Conservation (phyloP, 345 rosid species). For the Arabidopsis arenosa region DNA sequence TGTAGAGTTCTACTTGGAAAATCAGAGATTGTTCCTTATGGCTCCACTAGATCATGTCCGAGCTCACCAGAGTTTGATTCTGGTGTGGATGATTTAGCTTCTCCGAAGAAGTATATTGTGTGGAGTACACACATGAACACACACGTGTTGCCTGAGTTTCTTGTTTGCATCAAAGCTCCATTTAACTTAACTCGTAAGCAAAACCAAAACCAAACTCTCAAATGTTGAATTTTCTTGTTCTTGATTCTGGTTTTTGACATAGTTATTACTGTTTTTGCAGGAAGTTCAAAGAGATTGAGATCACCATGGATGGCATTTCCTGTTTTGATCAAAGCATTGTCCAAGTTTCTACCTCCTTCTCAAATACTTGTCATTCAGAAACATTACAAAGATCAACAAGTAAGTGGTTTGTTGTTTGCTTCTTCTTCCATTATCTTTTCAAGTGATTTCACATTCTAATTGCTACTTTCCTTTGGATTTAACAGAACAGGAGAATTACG, state of each 20-base stretch:
- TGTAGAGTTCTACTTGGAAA: conserved; percentile 78
- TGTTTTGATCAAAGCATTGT: conserved; percentile 60
- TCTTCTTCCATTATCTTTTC: neutral
- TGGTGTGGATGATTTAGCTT: conserved; percentile 60
- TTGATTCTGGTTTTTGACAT: conserved; percentile 22
- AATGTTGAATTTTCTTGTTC: conserved; percentile 13
- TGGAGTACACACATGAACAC: conserved; percentile 79
- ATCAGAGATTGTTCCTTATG: conserved; percentile 60
- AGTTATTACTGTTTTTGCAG: conserved; percentile 14
- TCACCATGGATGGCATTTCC: conserved; percentile 89
- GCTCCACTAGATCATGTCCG: conserved; percentile 61
- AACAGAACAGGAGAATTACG: conserved; percentile 72
- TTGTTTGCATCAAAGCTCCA: conserved; percentile 67
- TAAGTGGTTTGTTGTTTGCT: conserved; percentile 37
- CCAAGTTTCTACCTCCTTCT: conserved; percentile 57
- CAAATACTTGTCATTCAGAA: conserved; percentile 54
- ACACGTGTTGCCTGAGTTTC: conserved; percentile 70
- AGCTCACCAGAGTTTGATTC: conserved; percentile 70
- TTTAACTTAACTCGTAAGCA: conserved; percentile 51
- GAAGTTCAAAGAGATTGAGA: conserved; percentile 48
- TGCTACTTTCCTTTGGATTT: conserved; percentile 3
- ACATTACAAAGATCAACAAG: conserved; percentile 57
- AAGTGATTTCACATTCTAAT: conserved; percentile 13
- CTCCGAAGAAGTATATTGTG: conserved; percentile 66
- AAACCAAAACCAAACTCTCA: neutral